These are phyloP conservation scores for Oryza glumipatula DNA, from an alignment of 176 grass and related monocot genomes.

Conservation along the genomic window DNA sequence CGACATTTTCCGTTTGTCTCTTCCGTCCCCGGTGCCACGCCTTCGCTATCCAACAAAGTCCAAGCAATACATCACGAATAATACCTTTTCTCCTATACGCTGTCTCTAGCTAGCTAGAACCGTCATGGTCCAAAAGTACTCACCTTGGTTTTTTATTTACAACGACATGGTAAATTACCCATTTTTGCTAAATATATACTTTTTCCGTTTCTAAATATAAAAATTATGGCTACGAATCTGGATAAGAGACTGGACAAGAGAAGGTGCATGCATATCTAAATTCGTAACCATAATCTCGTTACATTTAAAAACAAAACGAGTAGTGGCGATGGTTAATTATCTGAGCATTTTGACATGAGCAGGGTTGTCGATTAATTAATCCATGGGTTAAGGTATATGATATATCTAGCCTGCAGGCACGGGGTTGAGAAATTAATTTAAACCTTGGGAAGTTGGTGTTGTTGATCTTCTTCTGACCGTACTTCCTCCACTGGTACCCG, in stretches of 20 bases:
- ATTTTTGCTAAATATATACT: neutral
- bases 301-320: too few species aligned
- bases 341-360: neutral
- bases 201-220: too few species aligned
- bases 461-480: conserved; percentile 70
- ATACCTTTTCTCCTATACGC: neutral
- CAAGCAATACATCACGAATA: neutral
- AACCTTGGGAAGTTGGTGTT: conserved; percentile 54
- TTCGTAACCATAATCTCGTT: too few species aligned
- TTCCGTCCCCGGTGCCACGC: neutral
- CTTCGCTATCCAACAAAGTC: neutral
- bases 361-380: neutral
- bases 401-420: neutral
- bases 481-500: conserved; percentile 72
- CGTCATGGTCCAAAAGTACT: conserved; percentile 24
- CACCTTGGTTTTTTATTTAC: neutral
- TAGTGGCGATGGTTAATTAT: neutral
- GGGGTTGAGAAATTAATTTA: neutral
- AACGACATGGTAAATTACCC: neutral
- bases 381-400: neutral
- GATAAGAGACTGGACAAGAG: too few species aligned
- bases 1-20: conserved; percentile 14
- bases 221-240: too few species aligned
- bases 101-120: neutral
- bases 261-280: too few species aligned